Conservation (phyloP, 345 rosid species). For the Zanthoxylum bungeanum region DNA sequence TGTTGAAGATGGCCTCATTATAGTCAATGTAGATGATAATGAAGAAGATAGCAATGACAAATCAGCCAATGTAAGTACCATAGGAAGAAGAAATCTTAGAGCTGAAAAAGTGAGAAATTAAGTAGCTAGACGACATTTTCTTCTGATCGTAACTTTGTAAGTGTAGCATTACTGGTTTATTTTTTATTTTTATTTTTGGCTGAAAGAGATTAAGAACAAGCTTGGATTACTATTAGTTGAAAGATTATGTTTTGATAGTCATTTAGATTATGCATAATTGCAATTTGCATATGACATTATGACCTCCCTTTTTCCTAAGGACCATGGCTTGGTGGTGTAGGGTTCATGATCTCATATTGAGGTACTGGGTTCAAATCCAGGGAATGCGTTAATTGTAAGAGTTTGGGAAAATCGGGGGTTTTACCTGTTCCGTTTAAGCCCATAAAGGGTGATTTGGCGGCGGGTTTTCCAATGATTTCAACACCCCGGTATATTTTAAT, state of each 20-base stretch:
- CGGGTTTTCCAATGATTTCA: too few relatives aligned
- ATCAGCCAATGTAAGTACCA: conserved; percentile 15
- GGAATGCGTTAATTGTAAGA: too few relatives aligned
- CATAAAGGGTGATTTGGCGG: too few relatives aligned
- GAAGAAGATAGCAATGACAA: conserved; percentile 14
- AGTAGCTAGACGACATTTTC: conserved; percentile 5
- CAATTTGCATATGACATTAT: too few relatives aligned
- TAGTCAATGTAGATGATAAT: conserved; percentile 22
- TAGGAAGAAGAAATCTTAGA: conserved; percentile 15
- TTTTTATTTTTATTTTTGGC: neutral
- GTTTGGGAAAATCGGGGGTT: too few relatives aligned
- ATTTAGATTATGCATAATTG: neutral
- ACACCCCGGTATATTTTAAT: neutral
- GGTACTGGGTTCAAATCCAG: too few relatives aligned
- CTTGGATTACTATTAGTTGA: neutral
- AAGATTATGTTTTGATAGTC: neutral
- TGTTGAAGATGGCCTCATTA: conserved; percentile 12
- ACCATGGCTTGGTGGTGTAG: too few relatives aligned
- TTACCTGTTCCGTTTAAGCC: too few relatives aligned
- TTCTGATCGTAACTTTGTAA: too few relatives aligned
- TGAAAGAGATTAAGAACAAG: neutral
- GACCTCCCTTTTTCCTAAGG: neutral
- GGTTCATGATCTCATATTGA: too few relatives aligned
- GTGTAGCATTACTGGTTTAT: neutral
- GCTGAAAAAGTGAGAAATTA: conserved; percentile 15